Percentiles rank a stretch among this genome's conserved stretches.
Evolutionary conservation across 2,329 filamentous ascomycete genomes (phyloP).

Genomic region (Fusarium sterilihyphosum): DNA sequence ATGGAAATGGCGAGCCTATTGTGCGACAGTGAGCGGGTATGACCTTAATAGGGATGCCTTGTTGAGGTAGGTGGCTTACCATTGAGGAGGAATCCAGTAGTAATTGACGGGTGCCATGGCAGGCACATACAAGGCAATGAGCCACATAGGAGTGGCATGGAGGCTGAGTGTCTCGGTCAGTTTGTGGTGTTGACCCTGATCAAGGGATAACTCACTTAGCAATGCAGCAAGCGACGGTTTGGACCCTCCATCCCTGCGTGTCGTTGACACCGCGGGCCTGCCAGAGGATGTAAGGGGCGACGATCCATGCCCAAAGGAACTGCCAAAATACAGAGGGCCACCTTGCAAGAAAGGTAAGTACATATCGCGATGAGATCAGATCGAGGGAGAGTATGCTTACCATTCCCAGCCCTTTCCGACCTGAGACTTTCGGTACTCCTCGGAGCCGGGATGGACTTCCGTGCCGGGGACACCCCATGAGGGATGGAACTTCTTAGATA

Average conservation of each 20-base stretch:
- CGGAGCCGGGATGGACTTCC: conserved; percentile 64
- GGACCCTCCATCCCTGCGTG: conserved; percentile 72
- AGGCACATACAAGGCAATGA: conserved; percentile 66
- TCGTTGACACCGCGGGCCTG: conserved; percentile 69
- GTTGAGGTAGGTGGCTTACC: conserved; percentile 54
- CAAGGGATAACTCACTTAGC: conserved; percentile 52
- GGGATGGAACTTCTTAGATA: conserved; percentile 72
- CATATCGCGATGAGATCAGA: background rate
- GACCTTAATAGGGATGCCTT: background rate
- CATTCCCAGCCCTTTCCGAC: conserved; percentile 72
- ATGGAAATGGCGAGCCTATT: conserved; percentile 68
- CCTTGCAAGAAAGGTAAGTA: conserved; percentile 47
- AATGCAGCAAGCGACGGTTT: conserved; percentile 65
- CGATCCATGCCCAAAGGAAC: conserved; percentile 69
- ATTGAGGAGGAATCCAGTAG: conserved; percentile 69
- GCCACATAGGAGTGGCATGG: conserved; percentile 74
- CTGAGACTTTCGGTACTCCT: conserved; percentile 58
- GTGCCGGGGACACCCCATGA: conserved; percentile 70
- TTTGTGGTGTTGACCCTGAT: background rate
- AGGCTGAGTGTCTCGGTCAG: conserved; percentile 54
- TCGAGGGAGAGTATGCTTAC: conserved; percentile 48
- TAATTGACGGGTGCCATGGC: conserved; percentile 62
- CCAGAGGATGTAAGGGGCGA: conserved; percentile 70
- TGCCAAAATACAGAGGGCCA: conserved; percentile 73
- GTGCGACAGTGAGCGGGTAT: background rate